Evolutionary conservation across 495 filamentous ascomycete species (phyloP).

Genomic region (Aspergillus sparsus): DNA sequence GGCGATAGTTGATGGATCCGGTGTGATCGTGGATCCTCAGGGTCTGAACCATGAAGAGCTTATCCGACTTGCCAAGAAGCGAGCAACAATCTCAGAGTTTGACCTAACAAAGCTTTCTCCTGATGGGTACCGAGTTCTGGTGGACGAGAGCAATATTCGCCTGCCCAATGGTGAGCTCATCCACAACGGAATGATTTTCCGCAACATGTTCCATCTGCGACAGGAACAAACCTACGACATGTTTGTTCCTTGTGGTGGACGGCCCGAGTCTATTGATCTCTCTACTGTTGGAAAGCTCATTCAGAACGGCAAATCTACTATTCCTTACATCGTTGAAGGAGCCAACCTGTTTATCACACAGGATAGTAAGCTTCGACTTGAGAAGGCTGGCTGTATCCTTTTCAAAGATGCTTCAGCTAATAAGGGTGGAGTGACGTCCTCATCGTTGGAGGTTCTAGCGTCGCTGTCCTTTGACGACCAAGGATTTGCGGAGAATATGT

Average conservation of each 20-base stretch:
- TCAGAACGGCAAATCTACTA: constrained; percentile 71
- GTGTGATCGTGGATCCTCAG: constrained; percentile 90
- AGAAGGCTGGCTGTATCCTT: constrained; percentile 88
- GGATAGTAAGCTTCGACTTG: constrained; percentile 92
- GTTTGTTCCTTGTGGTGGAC: constrained; percentile 95
- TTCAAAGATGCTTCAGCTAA: constrained; percentile 99
- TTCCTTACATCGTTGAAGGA: constrained; percentile 96
- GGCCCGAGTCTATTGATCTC: constrained; percentile 95
- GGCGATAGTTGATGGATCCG: constrained; percentile 89
- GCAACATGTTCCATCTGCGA: constrained; percentile 94
- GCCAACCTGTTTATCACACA: constrained; percentile 99
- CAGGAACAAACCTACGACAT: constrained; percentile 72
- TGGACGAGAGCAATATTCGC: constrained; percentile 83
- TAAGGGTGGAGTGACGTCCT: constrained; percentile 98
- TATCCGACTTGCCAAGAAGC: constrained; percentile 77
- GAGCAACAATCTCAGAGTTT: constrained; percentile 87
- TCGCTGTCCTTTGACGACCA: constrained; percentile 90
- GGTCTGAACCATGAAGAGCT: constrained; percentile 86
- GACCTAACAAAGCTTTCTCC: constrained; percentile 82
- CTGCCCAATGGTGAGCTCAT: constrained; percentile 85
- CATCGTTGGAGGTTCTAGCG: constrained; percentile 92
- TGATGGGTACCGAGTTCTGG: constrained; percentile 87
- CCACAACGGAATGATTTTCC: constrained; percentile 90
- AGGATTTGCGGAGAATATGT: constrained; percentile 92
- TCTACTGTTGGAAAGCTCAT: constrained; percentile 83